These are phyloP conservation scores for Silene noctiflora DNA, from an alignment of 179 eudicot genomes.

Conservation along the genomic window DNA sequence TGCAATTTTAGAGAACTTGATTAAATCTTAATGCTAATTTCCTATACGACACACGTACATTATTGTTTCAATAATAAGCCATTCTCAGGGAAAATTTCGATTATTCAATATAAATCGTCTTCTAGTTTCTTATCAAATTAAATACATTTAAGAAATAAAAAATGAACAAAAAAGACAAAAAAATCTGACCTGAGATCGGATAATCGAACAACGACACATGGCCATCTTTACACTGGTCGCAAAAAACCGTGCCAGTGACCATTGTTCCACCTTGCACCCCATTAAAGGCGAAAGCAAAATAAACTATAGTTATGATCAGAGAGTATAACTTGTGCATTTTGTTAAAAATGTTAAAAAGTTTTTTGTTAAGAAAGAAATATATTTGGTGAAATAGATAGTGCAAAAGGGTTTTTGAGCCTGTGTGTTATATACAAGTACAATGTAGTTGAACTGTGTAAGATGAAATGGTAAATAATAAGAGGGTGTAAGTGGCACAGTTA, in stretches of 20 bases:
- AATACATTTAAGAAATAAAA: not conserved
- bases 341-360: no score
- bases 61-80: no score
- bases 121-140: no score
- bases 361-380: not conserved
- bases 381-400: not conserved
- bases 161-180: not conserved
- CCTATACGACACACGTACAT: no score
- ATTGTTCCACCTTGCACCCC: conserved; percentile 54
- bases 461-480: conserved; percentile 5
- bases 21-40: no score
- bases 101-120: no score
- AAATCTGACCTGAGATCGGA: conserved; percentile 59
- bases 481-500: conserved; percentile 5
- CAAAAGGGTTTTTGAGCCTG: conserved; percentile 4
- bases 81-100: no score
- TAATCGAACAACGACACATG: conserved; percentile 74
- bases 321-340: conserved; percentile 16
- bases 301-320: conserved; percentile 25
- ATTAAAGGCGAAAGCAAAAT: conserved; percentile 36
- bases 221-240: conserved; percentile 98
- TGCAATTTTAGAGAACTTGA: no score
- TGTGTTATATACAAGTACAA: conserved; percentile 9
- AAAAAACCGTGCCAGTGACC: conserved; percentile 78
- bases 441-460: not conserved